A percentile compares a stretch with the other conserved stretches of the same genome.
phyloP scores from a whole-genome alignment of 202 grass and related monocot species.

The Digitaria exilis region DNA sequence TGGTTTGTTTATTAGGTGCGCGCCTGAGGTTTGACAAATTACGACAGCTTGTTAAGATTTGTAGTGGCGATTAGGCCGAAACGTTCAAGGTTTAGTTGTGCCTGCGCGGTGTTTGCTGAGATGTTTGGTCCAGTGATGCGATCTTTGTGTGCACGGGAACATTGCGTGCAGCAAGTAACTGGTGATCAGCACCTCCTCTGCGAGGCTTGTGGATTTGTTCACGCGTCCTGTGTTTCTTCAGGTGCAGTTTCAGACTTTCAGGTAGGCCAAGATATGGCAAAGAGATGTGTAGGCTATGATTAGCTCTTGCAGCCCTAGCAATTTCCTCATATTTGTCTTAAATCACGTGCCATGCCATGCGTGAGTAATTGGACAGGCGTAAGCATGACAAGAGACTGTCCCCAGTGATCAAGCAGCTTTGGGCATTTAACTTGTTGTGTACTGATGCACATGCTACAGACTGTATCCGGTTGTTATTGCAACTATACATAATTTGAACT shows the following conservation, averaged over 20 bases:
- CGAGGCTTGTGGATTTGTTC: constrained; percentile 10
- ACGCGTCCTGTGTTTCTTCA: not conserved
- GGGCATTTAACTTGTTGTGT: not conserved
- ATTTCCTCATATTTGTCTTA: not conserved
- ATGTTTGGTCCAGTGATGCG: not conserved
- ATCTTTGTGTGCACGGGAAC: constrained; percentile 7
- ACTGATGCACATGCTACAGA: not conserved
- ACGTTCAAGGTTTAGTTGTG: not conserved
- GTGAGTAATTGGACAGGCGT: not conserved
- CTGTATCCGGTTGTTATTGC: not conserved
- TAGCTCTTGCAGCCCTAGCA: not conserved
- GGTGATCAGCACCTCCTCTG: not conserved
- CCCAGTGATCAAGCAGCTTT: not conserved
- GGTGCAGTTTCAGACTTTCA: not conserved
- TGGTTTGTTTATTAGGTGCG: not conserved
- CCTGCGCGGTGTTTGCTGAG: constrained; percentile 12
- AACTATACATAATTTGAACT: not conserved
- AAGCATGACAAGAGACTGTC: not conserved
- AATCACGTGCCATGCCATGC: not conserved
- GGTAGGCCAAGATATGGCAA: not conserved
- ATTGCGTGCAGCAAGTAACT: constrained; percentile 1
- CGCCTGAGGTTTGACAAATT: too few relatives aligned
- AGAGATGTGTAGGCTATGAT: not conserved
- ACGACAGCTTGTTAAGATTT: not conserved
- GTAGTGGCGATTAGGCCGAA: not conserved